Percentiles rank a stretch among this genome's conserved stretches.
Evolutionary conservation across 805 yeast species (phyloP).

Genomic region (Kuraishia cidri): DNA sequence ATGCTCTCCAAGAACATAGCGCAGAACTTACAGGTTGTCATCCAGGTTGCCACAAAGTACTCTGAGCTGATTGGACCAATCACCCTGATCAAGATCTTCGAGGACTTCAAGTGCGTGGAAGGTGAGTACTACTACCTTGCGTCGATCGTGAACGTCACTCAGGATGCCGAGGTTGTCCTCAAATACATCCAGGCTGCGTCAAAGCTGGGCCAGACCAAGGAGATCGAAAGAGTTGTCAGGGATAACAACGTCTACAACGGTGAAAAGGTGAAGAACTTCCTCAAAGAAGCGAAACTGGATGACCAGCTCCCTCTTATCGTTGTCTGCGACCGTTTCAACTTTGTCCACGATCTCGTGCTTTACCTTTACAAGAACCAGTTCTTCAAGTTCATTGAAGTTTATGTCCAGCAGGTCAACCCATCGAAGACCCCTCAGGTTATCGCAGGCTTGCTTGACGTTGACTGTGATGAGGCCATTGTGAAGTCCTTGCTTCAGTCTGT

Average conservation of each 20-base stretch:
- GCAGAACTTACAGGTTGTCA: slow-evolving; percentile 85
- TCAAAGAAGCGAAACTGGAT: slow-evolving; percentile 87
- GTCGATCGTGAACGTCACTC: slow-evolving; percentile 86
- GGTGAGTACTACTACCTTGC: slow-evolving; percentile 93
- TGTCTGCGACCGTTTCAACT: slow-evolving; percentile 89
- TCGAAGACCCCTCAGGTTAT: slow-evolving; percentile 93
- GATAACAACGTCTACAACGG: slow-evolving; percentile 93
- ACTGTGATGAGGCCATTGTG: slow-evolving; percentile 87
- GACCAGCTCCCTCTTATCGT: slow-evolving; percentile 95
- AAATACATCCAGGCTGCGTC: slow-evolving; percentile 96
- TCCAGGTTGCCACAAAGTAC: slow-evolving; percentile 94
- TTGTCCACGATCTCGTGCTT: slow-evolving; percentile 87
- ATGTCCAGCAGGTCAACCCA: slow-evolving; percentile 96
- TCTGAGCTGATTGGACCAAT: slow-evolving; percentile 88
- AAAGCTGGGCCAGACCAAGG: slow-evolving; percentile 79
- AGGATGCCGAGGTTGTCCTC: slow-evolving; percentile 91
- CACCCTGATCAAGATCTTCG: slow-evolving; percentile 81
- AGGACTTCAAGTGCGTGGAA: slow-evolving; percentile 85
- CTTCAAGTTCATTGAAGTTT: slow-evolving; percentile 94
- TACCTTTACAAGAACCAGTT: slow-evolving; percentile 93
- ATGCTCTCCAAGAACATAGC: slow-evolving; percentile 72
- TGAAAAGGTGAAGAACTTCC: slow-evolving; percentile 93
- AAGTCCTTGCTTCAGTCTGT: slow-evolving; percentile 76
- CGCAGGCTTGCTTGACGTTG: slow-evolving; percentile 94
- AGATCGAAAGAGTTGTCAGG: slow-evolving; percentile 91